Evolutionary conservation across 768 basidiomycete species (phyloP).

Genomic region (Auriculariales sp.): DNA sequence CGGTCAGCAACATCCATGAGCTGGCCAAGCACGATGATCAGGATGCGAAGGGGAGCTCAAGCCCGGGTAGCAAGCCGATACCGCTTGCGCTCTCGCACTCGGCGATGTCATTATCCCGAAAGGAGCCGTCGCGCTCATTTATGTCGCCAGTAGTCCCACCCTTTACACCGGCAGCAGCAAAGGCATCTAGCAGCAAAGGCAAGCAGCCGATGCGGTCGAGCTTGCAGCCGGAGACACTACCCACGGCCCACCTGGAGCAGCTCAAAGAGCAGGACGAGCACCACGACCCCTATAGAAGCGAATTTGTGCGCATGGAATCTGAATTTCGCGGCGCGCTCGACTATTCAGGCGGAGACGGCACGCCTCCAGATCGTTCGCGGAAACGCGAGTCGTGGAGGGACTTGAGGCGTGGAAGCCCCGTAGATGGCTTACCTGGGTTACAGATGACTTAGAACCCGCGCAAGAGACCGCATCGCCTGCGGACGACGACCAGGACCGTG

Average conservation of each 20-base stretch:
- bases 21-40: no score
- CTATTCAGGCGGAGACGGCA: conserved; percentile 23
- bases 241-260: neutral
- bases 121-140: no score
- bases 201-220: neutral
- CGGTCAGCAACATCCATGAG: no score
- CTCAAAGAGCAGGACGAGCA: conserved; percentile 14
- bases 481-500: no score
- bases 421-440: conserved; percentile 29
- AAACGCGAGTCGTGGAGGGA: conserved; percentile 26
- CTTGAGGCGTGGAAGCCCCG: conserved; percentile 30
- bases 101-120: no score
- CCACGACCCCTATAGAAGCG: conserved; percentile 8
- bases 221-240: neutral
- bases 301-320: conserved; percentile 23
- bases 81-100: no score
- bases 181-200: no score
- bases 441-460: conserved; percentile 25
- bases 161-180: no score
- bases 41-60: no score
- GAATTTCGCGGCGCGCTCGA: conserved; percentile 56
- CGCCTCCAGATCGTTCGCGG: conserved; percentile 37
- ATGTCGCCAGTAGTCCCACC: no score
- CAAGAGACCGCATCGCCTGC: no score
- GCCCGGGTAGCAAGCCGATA: no score